Percentiles rank a stretch among this genome's conserved stretches.
phyloP scores from a whole-genome alignment of 208 protist genomes.

The Leptomonas seymouri region DNA sequence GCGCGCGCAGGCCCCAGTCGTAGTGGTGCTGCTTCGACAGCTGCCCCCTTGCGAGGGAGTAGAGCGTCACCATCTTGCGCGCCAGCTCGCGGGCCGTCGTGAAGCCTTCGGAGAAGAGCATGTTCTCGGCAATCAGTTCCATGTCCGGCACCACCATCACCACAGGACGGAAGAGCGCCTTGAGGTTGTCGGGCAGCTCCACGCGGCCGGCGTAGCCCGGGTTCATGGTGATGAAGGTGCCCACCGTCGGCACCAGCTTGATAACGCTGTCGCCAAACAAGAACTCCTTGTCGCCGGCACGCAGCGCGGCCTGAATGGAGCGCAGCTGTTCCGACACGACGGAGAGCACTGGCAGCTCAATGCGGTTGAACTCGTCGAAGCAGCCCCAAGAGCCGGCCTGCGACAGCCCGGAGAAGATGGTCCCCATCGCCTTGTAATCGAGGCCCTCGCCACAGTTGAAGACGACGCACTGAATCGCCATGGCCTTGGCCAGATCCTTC shows the following conservation, averaged over 20 bases:
- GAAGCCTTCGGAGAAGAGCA: slow-evolving; percentile 99
- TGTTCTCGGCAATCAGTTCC: slow-evolving; percentile 99
- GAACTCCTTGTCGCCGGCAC: slow-evolving; percentile 84
- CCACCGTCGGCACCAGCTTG: slow-evolving; percentile 91
- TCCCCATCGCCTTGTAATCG: slow-evolving; percentile 98
- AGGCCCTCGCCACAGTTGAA: slow-evolving; percentile 99
- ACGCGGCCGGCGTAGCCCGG: slow-evolving; percentile 99
- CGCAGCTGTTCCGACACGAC: slow-evolving; percentile 98
- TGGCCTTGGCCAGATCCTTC: slow-evolving; percentile 98
- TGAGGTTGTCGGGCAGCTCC: slow-evolving; percentile 99
- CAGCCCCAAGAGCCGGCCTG: slow-evolving; percentile 98
- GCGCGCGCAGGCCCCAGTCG: slow-evolving; percentile 98
- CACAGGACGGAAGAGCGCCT: slow-evolving; percentile 98
- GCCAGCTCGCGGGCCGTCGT: slow-evolving; percentile 95
- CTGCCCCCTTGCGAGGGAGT: slow-evolving; percentile 97
- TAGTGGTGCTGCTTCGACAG: slow-evolving; percentile 99
- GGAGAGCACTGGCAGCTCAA: slow-evolving; percentile 98
- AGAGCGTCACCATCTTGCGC: slow-evolving; percentile 99
- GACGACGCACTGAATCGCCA: slow-evolving; percentile 97
- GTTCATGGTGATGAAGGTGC: slow-evolving; percentile 99
- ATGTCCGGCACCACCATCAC: slow-evolving; percentile 99
- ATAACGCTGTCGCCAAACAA: slow-evolving; percentile 93
- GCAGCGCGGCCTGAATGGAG: slow-evolving; percentile 96
- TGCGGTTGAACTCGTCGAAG: slow-evolving; percentile 99
- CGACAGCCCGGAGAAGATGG: slow-evolving; percentile 98